Conservation (phyloP, 495 filamentous ascomycete species). For the Penicillium coffeae region DNA sequence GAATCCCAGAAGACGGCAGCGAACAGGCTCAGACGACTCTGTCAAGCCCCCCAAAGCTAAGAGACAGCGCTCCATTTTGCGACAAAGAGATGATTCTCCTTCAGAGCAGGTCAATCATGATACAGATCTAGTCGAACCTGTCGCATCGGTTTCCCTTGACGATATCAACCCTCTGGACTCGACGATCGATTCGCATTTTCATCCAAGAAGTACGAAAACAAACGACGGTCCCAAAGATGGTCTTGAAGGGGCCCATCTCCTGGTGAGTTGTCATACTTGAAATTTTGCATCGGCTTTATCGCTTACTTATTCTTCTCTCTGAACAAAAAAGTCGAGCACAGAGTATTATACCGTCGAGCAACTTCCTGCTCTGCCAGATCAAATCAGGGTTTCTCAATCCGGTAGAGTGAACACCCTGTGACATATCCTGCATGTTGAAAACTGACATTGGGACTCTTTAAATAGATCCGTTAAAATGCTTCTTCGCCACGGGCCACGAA, state of each 20-base stretch:
- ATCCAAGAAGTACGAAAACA: conserved; percentile 57
- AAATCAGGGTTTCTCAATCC: conserved; percentile 57
- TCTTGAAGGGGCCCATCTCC: conserved; percentile 56
- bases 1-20: conserved; percentile 63
- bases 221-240: conserved; percentile 43
- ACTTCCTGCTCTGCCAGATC: conserved; percentile 74
- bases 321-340: conserved; percentile 65
- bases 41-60: conserved; percentile 66
- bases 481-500: conserved; percentile 59
- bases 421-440: background rate
- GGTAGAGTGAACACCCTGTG: conserved; percentile 38
- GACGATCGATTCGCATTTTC: conserved; percentile 44
- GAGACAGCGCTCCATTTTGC: conserved; percentile 61
- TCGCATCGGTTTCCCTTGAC: conserved; percentile 3
- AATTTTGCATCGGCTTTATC: conserved; percentile 2
- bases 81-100: conserved; percentile 45
- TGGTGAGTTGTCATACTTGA: conserved; percentile 47
- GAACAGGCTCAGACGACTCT: conserved; percentile 61
- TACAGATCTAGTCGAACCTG: conserved; percentile 16
- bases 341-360: conserved; percentile 82
- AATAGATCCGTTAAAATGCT: conserved; percentile 45
- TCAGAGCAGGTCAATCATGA: conserved; percentile 15
- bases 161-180: conserved; percentile 6
- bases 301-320: background rate
- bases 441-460: background rate